Evolutionary conservation across 495 filamentous ascomycete species (phyloP).

Genomic region (Durotheca rogersii): DNA sequence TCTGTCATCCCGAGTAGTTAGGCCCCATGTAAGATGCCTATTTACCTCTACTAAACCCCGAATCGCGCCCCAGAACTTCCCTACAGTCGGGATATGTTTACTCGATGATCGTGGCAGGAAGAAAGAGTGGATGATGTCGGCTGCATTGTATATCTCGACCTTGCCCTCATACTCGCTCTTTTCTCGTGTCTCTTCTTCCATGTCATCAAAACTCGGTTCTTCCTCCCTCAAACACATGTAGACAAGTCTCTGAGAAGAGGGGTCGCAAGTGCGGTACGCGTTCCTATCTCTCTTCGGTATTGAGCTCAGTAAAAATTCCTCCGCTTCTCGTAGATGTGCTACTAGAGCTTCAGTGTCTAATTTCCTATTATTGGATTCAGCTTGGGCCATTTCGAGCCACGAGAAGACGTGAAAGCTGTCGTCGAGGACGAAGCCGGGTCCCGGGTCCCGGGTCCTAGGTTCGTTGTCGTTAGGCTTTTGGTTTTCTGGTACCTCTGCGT

Average conservation of each 20-base stretch:
- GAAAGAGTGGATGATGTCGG: slow-evolving; percentile 38
- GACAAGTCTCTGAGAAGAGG: slow-evolving; percentile 10
- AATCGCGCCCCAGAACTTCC: slow-evolving; percentile 42
- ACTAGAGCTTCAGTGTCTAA: slow-evolving; percentile 5
- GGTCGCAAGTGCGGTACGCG: slow-evolving; percentile 11
- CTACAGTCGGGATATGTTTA: slow-evolving; percentile 26
- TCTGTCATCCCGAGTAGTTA: no score
- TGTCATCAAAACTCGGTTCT: slow-evolving; percentile 11
- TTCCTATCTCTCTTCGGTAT: slow-evolving; percentile 21
- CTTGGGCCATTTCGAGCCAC: slow-evolving; percentile 15
- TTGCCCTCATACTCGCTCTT: slow-evolving; percentile 27
- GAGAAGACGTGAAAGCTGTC: slow-evolving; percentile 32
- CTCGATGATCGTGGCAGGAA: slow-evolving; percentile 33
- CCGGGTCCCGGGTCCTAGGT: neutral
- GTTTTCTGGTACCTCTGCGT: neutral
- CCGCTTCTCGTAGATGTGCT: slow-evolving; percentile 17
- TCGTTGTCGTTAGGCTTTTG: no score
- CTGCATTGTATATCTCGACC: slow-evolving; percentile 35
- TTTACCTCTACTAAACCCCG: slow-evolving; percentile 28
- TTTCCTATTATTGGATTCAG: neutral
- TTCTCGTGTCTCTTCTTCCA: slow-evolving; percentile 6
- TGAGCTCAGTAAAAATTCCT: slow-evolving; percentile 17
- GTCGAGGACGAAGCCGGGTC: neutral
- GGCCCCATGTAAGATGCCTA: no score
- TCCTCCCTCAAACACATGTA: slow-evolving; percentile 11